Evolutionary conservation across 345 rosid genomes (phyloP), one percentile per base, ranked within the genome.

Genomic region (Limnanthes douglasii): DNA sequence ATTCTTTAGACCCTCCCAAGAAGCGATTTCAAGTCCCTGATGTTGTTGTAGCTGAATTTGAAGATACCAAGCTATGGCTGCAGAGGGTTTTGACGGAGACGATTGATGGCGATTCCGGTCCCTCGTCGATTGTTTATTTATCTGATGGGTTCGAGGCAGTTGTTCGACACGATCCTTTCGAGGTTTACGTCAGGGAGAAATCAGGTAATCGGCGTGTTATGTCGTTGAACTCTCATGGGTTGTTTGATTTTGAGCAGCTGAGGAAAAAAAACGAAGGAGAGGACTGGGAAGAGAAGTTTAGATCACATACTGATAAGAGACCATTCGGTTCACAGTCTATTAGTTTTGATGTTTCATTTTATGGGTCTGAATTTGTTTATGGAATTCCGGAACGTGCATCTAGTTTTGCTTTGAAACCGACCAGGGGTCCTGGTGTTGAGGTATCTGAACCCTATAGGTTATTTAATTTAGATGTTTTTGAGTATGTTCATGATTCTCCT

Each of bases 311-410:
- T 0, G 99, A 92, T 44, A 62, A 32, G 2, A 85, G 96, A 47
- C 96, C 96, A 0, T 64, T 51, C 39, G 96, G 99, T 46, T 72
- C 99, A 13, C 96, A 92, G 29, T 85, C 99, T 4, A 78, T 92
- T 46, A 85, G 93, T 57, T 81, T 85, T 19, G 99, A 92, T 40
- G 94, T 92, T 20, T 73, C 96, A 1, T 92, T 92, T 59, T 78
- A 85, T 22, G 88, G 56, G 31, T 72, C 93, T 4, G 85, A 81
- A 46, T 81, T 81, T 18, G 93, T 85, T 15, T 70, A 75, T 4
- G 99, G 99, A 14, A 73, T 92, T 2, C 96, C 96, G 14, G 99
- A 92, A 39, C 99, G 61, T 21, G 99, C 99, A 0, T 55, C 90
- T 37, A 80, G 83, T 52, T 59, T 92, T 5, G 99, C 93, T 3